A percentile compares a stretch with the other conserved stretches of the same genome.
These are phyloP conservation scores for Cladobotryum mycophilum DNA, from an alignment of 2,329 filamentous ascomycete genomes.

Conservation along the genomic window DNA sequence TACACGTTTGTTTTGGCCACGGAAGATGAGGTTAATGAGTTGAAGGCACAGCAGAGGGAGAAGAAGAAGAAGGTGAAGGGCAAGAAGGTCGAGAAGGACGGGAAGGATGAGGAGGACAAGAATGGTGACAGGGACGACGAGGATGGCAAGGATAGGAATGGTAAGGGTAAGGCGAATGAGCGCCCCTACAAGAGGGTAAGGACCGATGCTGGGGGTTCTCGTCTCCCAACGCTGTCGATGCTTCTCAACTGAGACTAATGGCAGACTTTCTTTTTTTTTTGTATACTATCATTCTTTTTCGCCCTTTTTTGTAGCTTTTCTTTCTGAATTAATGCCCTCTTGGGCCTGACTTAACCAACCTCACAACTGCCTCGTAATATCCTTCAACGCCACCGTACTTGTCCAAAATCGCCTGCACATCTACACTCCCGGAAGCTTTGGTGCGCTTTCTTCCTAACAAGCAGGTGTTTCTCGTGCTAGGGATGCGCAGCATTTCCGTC, in stretches of 20 bases:
- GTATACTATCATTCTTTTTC: too few species aligned
- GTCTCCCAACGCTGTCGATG: too few species aligned
- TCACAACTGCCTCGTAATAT: slow-evolving; percentile 53
- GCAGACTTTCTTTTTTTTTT: too few species aligned
- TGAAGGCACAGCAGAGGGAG: too few species aligned
- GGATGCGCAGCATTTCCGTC: slow-evolving; percentile 82
- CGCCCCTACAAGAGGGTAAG: too few species aligned
- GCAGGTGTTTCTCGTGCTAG: slow-evolving; percentile 81
- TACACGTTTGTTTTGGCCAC: slow-evolving; percentile 66
- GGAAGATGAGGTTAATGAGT: slow-evolving; percentile 49
- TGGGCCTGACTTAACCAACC: slow-evolving; percentile 48
- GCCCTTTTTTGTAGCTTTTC: too few species aligned
- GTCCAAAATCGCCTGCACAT: slow-evolving; percentile 39
- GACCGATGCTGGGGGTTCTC: too few species aligned
- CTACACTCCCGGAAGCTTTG: slow-evolving; percentile 22
- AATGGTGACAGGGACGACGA: too few species aligned
- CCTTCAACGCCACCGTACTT: slow-evolving; percentile 51
- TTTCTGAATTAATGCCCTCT: slow-evolving; percentile 30
- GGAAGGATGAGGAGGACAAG: slow-evolving; percentile 38
- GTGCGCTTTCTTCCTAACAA: slow-evolving; percentile 58
- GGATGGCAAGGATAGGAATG: slow-evolving; percentile 41
- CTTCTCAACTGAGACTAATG: too few species aligned
- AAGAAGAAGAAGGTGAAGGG: slow-evolving; percentile 32
- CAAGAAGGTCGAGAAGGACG: too few species aligned
- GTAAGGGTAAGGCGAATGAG: slow-evolving; percentile 48